Evolutionary conservation across 164 flowering plant genomes (phyloP).

Genomic region (Stephania yunnanensis): DNA sequence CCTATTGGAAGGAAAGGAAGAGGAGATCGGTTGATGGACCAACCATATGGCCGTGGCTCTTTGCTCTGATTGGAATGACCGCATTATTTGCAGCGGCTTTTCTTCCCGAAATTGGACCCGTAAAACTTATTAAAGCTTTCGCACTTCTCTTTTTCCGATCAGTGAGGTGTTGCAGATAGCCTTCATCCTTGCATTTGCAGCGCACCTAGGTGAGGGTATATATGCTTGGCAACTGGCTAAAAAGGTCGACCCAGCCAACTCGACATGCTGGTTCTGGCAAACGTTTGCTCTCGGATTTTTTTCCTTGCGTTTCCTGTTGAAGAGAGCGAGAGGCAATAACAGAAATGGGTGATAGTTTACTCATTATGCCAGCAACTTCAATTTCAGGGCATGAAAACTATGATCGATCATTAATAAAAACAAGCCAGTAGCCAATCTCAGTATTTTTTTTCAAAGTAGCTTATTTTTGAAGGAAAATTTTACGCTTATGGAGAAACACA

Average conservation of each 20-base stretch:
- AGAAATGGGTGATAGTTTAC: not conserved
- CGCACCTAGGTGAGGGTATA: slow-evolving; percentile 57
- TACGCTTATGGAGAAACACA: too few species aligned
- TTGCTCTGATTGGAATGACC: slow-evolving; percentile 50
- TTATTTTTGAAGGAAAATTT: too few species aligned
- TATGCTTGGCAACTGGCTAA: slow-evolving; percentile 77
- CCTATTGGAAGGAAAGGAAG: slow-evolving; percentile 73
- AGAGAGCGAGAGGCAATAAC: slow-evolving; percentile 35
- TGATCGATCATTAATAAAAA: not conserved
- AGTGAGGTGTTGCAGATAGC: slow-evolving; percentile 25
- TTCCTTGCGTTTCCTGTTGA: slow-evolving; percentile 61
- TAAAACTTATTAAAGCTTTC: slow-evolving; percentile 35
- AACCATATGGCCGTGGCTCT: slow-evolving; percentile 61
- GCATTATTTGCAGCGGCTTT: slow-evolving; percentile 47
- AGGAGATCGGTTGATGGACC: slow-evolving; percentile 72
- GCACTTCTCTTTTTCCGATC: slow-evolving; percentile 54
- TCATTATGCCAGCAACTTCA: not conserved
- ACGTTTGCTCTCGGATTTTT: slow-evolving; percentile 62
- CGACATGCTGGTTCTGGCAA: slow-evolving; percentile 91
- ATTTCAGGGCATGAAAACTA: not conserved
- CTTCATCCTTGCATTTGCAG: slow-evolving; percentile 25
- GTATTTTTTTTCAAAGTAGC: too few species aligned
- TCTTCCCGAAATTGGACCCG: slow-evolving; percentile 57
- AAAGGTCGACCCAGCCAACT: slow-evolving; percentile 69
- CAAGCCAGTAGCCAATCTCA: too few species aligned